These are phyloP conservation scores for Aspergillus tanneri DNA, from an alignment of 2,329 filamentous ascomycete genomes.

Conservation along the genomic window DNA sequence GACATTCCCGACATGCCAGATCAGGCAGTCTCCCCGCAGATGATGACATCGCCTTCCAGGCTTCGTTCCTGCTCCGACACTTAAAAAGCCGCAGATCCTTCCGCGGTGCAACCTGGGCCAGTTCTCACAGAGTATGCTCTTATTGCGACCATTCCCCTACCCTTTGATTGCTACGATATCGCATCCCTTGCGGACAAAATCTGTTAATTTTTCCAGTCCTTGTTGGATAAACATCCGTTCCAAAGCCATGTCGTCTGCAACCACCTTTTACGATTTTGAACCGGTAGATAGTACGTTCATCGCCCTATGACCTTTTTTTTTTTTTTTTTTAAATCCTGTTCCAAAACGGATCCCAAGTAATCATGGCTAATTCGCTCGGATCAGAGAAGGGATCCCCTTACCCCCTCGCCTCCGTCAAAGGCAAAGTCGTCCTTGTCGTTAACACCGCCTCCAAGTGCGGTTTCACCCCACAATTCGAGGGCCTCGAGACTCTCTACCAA, in stretches of 20 bases:
- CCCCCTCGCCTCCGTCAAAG: conserved; percentile 69
- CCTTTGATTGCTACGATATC: not conserved
- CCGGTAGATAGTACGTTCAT: conserved; percentile 54
- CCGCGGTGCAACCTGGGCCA: not conserved
- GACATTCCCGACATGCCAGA: not conserved
- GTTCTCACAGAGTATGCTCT: not conserved
- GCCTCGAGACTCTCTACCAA: conserved; percentile 89
- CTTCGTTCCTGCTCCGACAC: not conserved
- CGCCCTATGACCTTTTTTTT: not conserved
- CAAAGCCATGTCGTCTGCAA: conserved; percentile 57
- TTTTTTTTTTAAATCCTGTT: not conserved
- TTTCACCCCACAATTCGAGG: conserved; percentile 93
- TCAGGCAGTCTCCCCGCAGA: conserved; percentile 5
- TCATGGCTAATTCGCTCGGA: conserved; percentile 5
- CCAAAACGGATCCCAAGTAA: no score
- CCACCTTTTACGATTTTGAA: conserved; percentile 60
- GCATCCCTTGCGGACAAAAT: no score
- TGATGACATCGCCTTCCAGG: conserved; percentile 5
- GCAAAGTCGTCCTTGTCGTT: conserved; percentile 92
- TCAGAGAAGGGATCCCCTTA: conserved; percentile 72
- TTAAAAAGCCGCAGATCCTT: not conserved
- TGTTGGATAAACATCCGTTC: conserved; percentile 3
- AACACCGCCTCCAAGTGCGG: conserved; percentile 99
- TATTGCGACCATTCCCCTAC: not conserved
- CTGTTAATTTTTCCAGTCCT: not conserved